Conservation (phyloP, 495 filamentous ascomycete species). For the Tuber melanosporum region DNA sequence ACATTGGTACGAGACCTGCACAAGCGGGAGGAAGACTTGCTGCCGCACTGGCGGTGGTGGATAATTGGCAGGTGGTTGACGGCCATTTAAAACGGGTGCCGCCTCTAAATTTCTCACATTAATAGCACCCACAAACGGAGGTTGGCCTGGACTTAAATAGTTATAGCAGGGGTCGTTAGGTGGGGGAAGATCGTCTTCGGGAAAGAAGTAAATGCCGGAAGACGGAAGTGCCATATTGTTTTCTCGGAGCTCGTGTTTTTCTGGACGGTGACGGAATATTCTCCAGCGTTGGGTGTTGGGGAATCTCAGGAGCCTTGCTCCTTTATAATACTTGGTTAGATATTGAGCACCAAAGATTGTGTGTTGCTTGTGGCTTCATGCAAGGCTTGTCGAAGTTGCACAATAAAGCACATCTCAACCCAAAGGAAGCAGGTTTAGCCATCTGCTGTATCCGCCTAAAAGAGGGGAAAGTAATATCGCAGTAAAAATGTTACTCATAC, state of each 20-base stretch:
- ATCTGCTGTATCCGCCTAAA: background rate
- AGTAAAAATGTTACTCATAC: no score
- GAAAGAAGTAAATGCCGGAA: background rate
- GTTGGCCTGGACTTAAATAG: background rate
- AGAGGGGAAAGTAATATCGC: background rate
- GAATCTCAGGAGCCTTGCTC: no score
- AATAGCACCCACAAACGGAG: background rate
- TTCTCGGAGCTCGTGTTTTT: background rate
- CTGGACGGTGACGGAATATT: background rate
- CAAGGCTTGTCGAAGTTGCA: background rate
- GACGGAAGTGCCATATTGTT: background rate
- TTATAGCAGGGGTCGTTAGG: background rate
- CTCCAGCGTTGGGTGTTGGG: no score
- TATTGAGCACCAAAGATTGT: background rate
- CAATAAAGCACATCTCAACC: background rate
- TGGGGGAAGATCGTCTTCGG: background rate
- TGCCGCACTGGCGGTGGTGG: background rate
- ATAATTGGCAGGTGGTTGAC: background rate
- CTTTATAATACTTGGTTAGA: background rate
- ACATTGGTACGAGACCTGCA: constrained; percentile 50
- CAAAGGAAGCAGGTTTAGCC: no score
- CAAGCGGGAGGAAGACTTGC: constrained; percentile 43
- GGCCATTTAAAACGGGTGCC: no score
- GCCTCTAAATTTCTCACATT: background rate
- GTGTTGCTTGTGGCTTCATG: background rate